Conservation (phyloP, 2,329 filamentous ascomycete species). For the Onygenales sp. region DNA sequence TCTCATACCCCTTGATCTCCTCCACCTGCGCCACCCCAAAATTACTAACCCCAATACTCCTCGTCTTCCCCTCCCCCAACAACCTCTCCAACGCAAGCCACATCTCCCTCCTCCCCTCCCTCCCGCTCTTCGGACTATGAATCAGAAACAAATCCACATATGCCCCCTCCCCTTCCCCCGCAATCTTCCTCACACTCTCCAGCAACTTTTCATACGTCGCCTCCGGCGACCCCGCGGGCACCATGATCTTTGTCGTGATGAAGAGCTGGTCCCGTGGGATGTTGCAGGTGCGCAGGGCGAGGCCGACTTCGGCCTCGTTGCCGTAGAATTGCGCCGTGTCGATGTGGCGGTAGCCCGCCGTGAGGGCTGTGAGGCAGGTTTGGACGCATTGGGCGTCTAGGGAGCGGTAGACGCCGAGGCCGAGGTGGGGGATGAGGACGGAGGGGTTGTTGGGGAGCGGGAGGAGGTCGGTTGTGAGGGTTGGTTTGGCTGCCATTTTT, state of each 20-base stretch:
- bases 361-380: constrained; percentile 51
- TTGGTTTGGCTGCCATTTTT: neutral
- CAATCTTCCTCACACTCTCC: constrained; percentile 56
- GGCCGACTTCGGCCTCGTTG: constrained; percentile 59
- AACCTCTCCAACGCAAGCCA: constrained; percentile 59
- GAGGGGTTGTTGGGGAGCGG: constrained; percentile 40
- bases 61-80: constrained; percentile 49
- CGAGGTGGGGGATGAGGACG: constrained; percentile 53
- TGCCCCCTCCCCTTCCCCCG: constrained; percentile 40
- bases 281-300: constrained; percentile 49
- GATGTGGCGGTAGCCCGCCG: constrained; percentile 35
- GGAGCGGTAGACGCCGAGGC: constrained; percentile 63
- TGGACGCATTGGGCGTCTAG: constrained; percentile 44
- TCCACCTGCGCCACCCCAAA: constrained; percentile 60
- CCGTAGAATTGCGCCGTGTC: constrained; percentile 58
- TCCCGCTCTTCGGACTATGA: constrained; percentile 52
- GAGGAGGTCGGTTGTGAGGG: constrained; percentile 37
- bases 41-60: constrained; percentile 64
- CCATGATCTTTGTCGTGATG: constrained; percentile 61
- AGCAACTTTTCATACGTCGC: constrained; percentile 50
- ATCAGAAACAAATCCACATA: constrained; percentile 66
- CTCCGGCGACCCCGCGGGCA: constrained; percentile 44
- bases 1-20: constrained; percentile 57
- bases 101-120: constrained; percentile 48
- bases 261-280: constrained; percentile 48